Percentiles rank a stretch among this genome's conserved stretches.
These are phyloP conservation scores for Fusarium mangiferae DNA, from an alignment of 2,329 filamentous ascomycete genomes.

Conservation along the genomic window DNA sequence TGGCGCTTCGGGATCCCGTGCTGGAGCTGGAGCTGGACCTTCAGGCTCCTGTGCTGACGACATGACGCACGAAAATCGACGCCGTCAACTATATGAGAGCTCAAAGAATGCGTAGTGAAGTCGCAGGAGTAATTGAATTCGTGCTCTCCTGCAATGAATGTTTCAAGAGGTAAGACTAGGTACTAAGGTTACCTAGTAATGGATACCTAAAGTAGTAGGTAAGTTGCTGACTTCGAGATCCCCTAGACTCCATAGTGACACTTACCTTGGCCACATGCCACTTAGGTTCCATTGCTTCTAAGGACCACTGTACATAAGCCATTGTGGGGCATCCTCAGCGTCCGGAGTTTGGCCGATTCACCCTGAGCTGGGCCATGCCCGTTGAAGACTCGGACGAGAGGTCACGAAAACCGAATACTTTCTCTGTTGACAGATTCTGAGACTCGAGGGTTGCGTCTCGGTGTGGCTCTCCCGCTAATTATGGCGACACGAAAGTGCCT, in stretches of 20 bases:
- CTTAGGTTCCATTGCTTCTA: slow-evolving; percentile 16
- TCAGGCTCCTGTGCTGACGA: slow-evolving; percentile 51
- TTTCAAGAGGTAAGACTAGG: slow-evolving; percentile 28
- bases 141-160: slow-evolving; percentile 19
- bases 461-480: not conserved
- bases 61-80: slow-evolving; percentile 44
- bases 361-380: slow-evolving; percentile 1
- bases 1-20: slow-evolving; percentile 45
- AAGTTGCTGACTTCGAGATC: slow-evolving; percentile 33
- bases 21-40: slow-evolving; percentile 49
- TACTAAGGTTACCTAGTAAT: not conserved
- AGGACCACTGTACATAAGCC: slow-evolving; percentile 18
- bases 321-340: slow-evolving; percentile 25
- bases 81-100: slow-evolving; percentile 34
- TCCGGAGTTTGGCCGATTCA: slow-evolving; percentile 47
- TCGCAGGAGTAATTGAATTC: slow-evolving; percentile 8
- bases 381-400: not conserved
- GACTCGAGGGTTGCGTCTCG: not conserved
- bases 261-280: slow-evolving; percentile 34
- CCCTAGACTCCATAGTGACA: not conserved
- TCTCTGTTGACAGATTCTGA: not conserved
- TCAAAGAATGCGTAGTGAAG: slow-evolving; percentile 12
- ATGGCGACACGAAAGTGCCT: slow-evolving; percentile 33
- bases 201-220: not conserved
- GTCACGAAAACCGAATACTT: not conserved